Base-by-base conservation (phyloP, 257 asterid genomes). In the Solanum corneliomulleri region DNA sequence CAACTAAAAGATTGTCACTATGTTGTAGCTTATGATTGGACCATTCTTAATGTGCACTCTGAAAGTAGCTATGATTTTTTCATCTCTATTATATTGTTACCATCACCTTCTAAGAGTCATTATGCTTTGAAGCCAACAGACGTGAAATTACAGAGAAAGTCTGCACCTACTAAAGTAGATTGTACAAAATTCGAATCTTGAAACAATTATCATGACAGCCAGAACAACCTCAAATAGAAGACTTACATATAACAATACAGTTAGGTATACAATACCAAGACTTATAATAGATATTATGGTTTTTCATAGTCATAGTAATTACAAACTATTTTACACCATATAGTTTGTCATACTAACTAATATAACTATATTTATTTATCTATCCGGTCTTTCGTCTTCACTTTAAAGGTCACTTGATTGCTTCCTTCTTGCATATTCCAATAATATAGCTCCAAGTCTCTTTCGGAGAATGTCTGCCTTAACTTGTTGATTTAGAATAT, bases 91-190 rank as follows among this genome's bases (percentile, higher is more conserved):
- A 5, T 35, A 35, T 35, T 35, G 84, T 78, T 27, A 78, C 6
- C 84, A n/a, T 81, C 45, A 29, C 42, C 29, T 16, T 56, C 6
- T 49, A 52, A 31, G 56, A 92, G 92, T 8, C 91, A 88, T 4
- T 90, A 88, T 80, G 98, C 98, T 13, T 95, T 92, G 87, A 94
- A 94, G 56, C 99, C 99, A n/a, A 95, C 94, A 88, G 97, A 96
- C 64, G 90, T 93, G 86, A 94, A 89, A 89, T 85, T 77, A 85
- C 85, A 89, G 27, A 45, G 84, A 82, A 89, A 88, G 87, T 92
- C 35, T 62, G 82, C 81, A 66, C 89, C 95, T 13, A 89, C 87
- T 87, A 91, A 87, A 64, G 69, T 23, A 45, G 95, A 91, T 89
- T 91, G 91, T 83, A 88, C 96, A 23, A 98, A 92, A 90, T 58